Conservation (phyloP, 2,329 filamentous ascomycete species). For the Cryphonectria naterciae region DNA sequence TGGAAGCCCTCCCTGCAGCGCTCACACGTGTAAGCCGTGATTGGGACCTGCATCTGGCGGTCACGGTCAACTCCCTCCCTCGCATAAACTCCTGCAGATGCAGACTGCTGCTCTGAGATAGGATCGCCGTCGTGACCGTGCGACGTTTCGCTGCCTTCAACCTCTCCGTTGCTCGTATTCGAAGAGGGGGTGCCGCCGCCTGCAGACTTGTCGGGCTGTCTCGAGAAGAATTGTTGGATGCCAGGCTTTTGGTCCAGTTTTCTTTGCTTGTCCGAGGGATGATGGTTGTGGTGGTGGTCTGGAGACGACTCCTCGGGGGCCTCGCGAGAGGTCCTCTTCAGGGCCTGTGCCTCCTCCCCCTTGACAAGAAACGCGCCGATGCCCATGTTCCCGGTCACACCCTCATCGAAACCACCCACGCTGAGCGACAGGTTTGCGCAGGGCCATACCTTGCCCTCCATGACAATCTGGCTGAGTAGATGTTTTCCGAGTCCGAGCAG, state of each 20-base stretch:
- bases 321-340: constrained; percentile 45
- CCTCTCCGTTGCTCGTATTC: constrained; percentile 35
- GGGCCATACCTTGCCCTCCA: constrained; percentile 83
- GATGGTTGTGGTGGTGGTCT: constrained; percentile 29
- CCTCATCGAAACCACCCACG: constrained; percentile 91
- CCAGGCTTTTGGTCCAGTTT: constrained; percentile 49
- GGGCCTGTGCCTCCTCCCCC: constrained; percentile 65
- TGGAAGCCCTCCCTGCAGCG: constrained; percentile 68
- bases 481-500: constrained; percentile 78
- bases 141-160: constrained; percentile 34
- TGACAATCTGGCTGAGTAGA: constrained; percentile 75
- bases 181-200: constrained; percentile 38
- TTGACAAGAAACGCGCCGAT: constrained; percentile 87
- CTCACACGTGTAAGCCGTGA: constrained; percentile 56
- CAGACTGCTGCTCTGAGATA: constrained; percentile 11
- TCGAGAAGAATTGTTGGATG: constrained; percentile 63
- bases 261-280: constrained; percentile 46
- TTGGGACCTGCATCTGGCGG: constrained; percentile 40
- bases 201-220: constrained; percentile 25
- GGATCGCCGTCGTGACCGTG: constrained; percentile 28
- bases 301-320: constrained; percentile 35
- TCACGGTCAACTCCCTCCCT: constrained; percentile 32
- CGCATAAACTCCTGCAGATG: constrained; percentile 29
- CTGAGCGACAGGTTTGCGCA: constrained; percentile 88
- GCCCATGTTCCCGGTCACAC: constrained; percentile 78